Conservation (phyloP, 1,284 basidiomycete species). For the Violaceomyces palustris region DNA sequence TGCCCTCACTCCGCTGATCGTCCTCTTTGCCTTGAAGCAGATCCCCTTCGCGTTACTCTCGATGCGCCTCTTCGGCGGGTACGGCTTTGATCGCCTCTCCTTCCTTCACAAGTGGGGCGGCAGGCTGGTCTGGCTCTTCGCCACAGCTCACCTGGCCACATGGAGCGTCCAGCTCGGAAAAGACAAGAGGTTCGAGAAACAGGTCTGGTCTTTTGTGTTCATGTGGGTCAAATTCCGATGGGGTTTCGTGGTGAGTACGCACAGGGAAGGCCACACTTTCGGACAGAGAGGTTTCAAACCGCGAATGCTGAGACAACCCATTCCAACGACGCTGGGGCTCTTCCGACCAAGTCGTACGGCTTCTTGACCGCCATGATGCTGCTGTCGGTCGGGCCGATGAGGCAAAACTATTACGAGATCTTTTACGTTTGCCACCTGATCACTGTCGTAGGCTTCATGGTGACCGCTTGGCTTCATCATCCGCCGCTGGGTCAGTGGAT, state of each 20-base stretch:
- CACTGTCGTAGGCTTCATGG: constrained; percentile 47
- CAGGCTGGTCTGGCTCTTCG: constrained; percentile 68
- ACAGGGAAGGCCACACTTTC: background rate
- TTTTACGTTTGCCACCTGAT: constrained; percentile 72
- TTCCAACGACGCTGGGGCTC: too few relatives aligned
- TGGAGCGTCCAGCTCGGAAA: constrained; percentile 69
- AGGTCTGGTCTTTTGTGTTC: constrained; percentile 65
- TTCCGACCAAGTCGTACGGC: constrained; percentile 63
- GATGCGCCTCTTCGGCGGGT: constrained; percentile 64
- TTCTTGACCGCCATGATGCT: constrained; percentile 66
- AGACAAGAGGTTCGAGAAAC: constrained; percentile 57
- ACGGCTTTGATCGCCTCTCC: constrained; percentile 72
- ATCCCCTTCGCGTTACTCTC: constrained; percentile 76
- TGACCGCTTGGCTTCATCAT: constrained; percentile 52
- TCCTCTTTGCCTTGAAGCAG: constrained; percentile 73
- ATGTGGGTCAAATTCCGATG: constrained; percentile 68
- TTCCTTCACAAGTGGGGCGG: constrained; percentile 70
- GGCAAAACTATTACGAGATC: constrained; percentile 67
- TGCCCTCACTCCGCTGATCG: constrained; percentile 69
- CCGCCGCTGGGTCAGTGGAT: constrained; percentile 60
- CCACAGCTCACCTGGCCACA: constrained; percentile 64
- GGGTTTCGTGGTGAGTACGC: constrained; percentile 64
- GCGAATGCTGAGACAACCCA: too few relatives aligned
- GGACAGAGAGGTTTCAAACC: too few relatives aligned
- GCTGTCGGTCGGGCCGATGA: constrained; percentile 63